These are phyloP conservation scores for Pterulicium gracile DNA, from an alignment of 1,284 basidiomycete genomes.

Conservation along the genomic window DNA sequence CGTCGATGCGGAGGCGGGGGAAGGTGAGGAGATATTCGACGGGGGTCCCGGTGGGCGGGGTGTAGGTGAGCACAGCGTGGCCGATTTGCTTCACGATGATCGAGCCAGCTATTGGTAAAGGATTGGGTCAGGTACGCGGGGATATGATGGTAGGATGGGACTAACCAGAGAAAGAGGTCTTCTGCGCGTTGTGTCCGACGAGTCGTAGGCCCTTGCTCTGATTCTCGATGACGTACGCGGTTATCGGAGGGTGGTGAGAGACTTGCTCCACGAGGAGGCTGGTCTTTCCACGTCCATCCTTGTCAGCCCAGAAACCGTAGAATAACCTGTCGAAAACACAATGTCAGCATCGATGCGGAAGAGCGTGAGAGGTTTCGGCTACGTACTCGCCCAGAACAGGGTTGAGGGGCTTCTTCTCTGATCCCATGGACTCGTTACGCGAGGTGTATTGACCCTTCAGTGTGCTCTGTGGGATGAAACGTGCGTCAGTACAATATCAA, in stretches of 20 bases:
- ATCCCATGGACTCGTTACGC: conserved; percentile 86
- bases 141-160: conserved; percentile 7
- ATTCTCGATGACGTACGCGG: conserved; percentile 82
- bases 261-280: conserved; percentile 92
- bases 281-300: conserved; percentile 73
- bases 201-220: conserved; percentile 69
- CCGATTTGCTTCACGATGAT: conserved; percentile 93
- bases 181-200: conserved; percentile 91
- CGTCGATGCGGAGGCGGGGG: conserved; percentile 64
- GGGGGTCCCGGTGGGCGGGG: conserved; percentile 37
- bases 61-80: conserved; percentile 77
- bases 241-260: conserved; percentile 89
- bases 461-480: conserved; percentile 48
- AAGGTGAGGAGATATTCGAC: conserved; percentile 82
- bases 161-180: conserved; percentile 83
- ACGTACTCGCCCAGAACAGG: conserved; percentile 89
- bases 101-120: conserved; percentile 34
- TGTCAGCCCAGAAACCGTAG: conserved; percentile 86
- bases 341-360: neutral
- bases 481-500: neutral
- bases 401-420: conserved; percentile 98
- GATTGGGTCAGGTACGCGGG: conserved; percentile 6
- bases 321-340: conserved; percentile 52
- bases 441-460: conserved; percentile 94
- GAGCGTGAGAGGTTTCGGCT: neutral